Conservation (phyloP, 2,329 filamentous ascomycete genomes). For the Leptodontidium sp. region DNA sequence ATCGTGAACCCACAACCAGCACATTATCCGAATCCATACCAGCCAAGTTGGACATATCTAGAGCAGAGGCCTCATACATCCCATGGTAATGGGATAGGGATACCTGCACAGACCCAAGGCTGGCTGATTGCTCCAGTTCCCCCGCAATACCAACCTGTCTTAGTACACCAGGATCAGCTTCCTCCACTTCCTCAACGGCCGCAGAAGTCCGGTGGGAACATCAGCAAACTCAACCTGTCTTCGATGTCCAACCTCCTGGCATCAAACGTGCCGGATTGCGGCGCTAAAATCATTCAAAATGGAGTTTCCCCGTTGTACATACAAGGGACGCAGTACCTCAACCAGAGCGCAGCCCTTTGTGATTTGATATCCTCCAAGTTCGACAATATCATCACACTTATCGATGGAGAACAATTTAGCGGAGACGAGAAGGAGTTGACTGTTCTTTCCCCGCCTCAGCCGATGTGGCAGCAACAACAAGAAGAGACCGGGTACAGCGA, state of each 20-base stretch:
- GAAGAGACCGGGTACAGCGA: conserved; percentile 31
- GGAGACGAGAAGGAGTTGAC: conserved; percentile 63
- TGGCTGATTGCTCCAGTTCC: conserved; percentile 35
- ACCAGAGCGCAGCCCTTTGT: conserved; percentile 58
- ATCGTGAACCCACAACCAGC: conserved; percentile 21
- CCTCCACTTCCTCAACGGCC: conserved; percentile 35
- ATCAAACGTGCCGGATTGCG: conserved; percentile 47
- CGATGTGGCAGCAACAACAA: conserved; percentile 39
- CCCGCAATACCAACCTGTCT: conserved; percentile 36
- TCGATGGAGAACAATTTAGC: conserved; percentile 67
- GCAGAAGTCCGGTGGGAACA: conserved; percentile 25
- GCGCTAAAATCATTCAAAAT: conserved; percentile 52
- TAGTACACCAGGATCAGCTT: conserved; percentile 33
- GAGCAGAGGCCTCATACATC: conserved; percentile 30
- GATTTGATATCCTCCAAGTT: conserved; percentile 70
- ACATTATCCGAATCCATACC: conserved; percentile 24
- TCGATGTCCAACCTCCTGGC: conserved; percentile 48
- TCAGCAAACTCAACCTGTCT: conserved; percentile 39
- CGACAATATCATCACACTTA: conserved; percentile 73
- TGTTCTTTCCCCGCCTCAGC: conserved; percentile 34
- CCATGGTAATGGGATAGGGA: conserved; percentile 23
- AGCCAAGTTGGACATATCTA: conserved; percentile 29
- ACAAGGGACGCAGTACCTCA: conserved; percentile 54
- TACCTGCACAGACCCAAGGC: conserved; percentile 27
- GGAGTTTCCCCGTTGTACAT: conserved; percentile 54